A percentile compares a stretch with the other conserved stretches of the same genome.
Evolutionary conservation across 2,329 filamentous ascomycete genomes (phyloP).

Genomic region (Neopestalotiopsis sp.): DNA sequence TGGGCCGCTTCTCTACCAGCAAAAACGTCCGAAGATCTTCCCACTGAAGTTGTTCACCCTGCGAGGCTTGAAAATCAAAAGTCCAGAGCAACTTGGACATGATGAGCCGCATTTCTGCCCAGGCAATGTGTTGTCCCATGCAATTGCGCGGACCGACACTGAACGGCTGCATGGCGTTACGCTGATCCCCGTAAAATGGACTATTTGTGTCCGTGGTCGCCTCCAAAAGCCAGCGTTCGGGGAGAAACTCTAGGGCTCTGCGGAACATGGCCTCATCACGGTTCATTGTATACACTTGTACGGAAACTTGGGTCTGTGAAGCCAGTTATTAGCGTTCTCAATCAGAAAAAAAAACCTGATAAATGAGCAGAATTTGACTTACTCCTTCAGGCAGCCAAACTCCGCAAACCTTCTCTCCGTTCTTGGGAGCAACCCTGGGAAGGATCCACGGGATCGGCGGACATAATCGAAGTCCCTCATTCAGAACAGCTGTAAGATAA

Average conservation of each 20-base stretch:
- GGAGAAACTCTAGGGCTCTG: neutral
- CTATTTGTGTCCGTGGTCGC: neutral
- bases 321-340: neutral
- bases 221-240: conserved; percentile 1
- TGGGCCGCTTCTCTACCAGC: neutral
- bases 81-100: conserved; percentile 40
- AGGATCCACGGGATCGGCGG: neutral
- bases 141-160: conserved; percentile 26
- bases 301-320: neutral
- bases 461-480: conserved; percentile 16
- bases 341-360: neutral
- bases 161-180: conserved; percentile 23
- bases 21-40: neutral
- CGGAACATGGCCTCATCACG: neutral
- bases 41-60: neutral
- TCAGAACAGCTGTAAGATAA: neutral
- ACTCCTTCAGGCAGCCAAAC: conserved; percentile 7
- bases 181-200: conserved; percentile 22
- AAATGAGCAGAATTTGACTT: neutral
- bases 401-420: neutral
- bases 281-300: neutral
- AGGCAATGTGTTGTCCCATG: conserved; percentile 34
- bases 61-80: conserved; percentile 36
- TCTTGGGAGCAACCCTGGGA: neutral
- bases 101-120: conserved; percentile 41